phyloP scores from a whole-genome alignment of 768 basidiomycete genomes.

The Auricularia sp. region DNA sequence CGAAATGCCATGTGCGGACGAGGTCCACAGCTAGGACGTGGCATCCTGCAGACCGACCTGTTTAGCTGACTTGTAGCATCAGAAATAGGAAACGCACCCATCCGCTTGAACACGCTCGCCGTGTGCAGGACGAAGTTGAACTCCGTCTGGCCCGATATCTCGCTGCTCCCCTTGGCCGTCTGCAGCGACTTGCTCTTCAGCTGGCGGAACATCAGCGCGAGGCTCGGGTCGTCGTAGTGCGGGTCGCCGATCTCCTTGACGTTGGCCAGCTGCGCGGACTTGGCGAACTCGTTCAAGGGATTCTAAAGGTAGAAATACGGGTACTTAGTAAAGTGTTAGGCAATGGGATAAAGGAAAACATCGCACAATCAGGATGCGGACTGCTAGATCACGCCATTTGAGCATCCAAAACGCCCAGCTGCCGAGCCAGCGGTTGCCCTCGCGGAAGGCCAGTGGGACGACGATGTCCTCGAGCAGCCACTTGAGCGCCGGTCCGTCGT shows the following conservation, averaged over 20 bases:
- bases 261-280: constrained; percentile 37
- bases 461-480: constrained; percentile 65
- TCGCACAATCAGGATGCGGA: constrained; percentile 80
- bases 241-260: constrained; percentile 66
- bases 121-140: constrained; percentile 96
- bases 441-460: constrained; percentile 71
- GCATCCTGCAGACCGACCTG: constrained; percentile 48
- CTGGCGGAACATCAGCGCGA: constrained; percentile 83
- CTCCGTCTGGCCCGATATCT: constrained; percentile 78
- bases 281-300: constrained; percentile 64
- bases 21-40: constrained; percentile 87
- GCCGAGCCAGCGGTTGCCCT: constrained; percentile 86
- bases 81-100: constrained; percentile 51
- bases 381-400: constrained; percentile 77
- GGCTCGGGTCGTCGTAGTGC: constrained; percentile 88
- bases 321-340: background rate
- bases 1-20: constrained; percentile 85
- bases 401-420: constrained; percentile 97
- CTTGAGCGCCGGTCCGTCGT: constrained; percentile 66
- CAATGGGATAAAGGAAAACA: constrained; percentile 1
- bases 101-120: constrained; percentile 83
- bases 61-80: too few relatives aligned
- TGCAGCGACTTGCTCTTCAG: constrained; percentile 85
- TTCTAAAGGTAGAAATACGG: constrained; percentile 35
- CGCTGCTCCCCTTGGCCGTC: constrained; percentile 84